Percentiles rank a stretch among this genome's conserved stretches.
phyloP scores from a whole-genome alignment of 225 moss, liverwort and hornwort genomes.

The Bryum argenteum region DNA sequence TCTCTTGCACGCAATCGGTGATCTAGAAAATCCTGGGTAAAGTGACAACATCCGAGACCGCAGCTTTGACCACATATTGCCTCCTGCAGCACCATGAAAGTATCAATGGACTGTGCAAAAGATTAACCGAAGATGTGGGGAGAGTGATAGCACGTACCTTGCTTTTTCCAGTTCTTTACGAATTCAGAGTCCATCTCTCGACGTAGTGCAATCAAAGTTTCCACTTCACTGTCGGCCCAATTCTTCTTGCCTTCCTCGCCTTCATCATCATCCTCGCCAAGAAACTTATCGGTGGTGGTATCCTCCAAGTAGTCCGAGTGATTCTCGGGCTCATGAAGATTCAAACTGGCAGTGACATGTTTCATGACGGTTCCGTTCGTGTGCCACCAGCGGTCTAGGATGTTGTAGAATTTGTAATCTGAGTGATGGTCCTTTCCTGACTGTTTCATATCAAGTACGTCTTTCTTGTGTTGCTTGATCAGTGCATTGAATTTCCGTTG shows the following conservation, averaged over 20 bases:
- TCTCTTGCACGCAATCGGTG: slow-evolving; percentile 54
- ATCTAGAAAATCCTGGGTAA: slow-evolving; percentile 52
- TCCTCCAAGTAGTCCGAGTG: slow-evolving; percentile 35
- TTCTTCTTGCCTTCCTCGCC: slow-evolving; percentile 61
- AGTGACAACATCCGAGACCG: slow-evolving; percentile 39
- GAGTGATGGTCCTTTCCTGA: slow-evolving; percentile 31
- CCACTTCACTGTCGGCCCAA: slow-evolving; percentile 55
- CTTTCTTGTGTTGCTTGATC: slow-evolving; percentile 56
- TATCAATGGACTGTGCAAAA: background rate
- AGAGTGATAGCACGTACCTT: slow-evolving; percentile 34
- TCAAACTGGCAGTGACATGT: slow-evolving; percentile 41
- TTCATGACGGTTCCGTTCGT: slow-evolving; percentile 54
- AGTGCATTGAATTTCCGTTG: slow-evolving; percentile 52
- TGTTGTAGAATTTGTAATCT: slow-evolving; percentile 45
- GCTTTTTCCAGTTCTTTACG: slow-evolving; percentile 57
- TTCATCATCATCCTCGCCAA: slow-evolving; percentile 42
- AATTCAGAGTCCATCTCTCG: slow-evolving; percentile 56
- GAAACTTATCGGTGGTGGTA: slow-evolving; percentile 24
- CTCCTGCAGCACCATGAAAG: slow-evolving; percentile 28
- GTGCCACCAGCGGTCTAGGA: slow-evolving; percentile 58
- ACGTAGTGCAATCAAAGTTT: slow-evolving; percentile 54
- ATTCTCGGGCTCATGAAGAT: slow-evolving; percentile 26
- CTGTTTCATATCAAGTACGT: slow-evolving; percentile 38
- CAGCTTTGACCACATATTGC: slow-evolving; percentile 60
- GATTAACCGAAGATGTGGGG: background rate